Percentiles rank a stretch among this genome's conserved stretches.
Conservation (phyloP, 2,329 filamentous ascomycete genomes). For the Sordariomycetes sp. region DNA sequence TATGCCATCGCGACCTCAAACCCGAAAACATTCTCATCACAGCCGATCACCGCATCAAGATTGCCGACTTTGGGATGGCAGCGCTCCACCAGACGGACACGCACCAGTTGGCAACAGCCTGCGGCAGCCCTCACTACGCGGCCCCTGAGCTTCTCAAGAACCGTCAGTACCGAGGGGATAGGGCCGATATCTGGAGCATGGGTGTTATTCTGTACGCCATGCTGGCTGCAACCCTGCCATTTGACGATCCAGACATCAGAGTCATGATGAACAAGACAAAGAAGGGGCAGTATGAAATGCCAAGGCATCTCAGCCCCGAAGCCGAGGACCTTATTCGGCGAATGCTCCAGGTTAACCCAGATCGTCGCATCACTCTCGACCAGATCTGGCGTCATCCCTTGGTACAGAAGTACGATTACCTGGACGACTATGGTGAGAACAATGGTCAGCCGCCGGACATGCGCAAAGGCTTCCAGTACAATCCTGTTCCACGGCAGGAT, state of each 20-base stretch:
- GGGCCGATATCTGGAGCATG: conserved; percentile 90
- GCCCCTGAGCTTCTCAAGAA: conserved; percentile 83
- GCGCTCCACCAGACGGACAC: conserved; percentile 74
- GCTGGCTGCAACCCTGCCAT: conserved; percentile 75
- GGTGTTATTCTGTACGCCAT: conserved; percentile 86
- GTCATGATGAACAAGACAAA: conserved; percentile 54
- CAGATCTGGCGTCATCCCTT: conserved; percentile 83
- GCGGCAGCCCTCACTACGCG: conserved; percentile 93
- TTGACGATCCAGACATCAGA: conserved; percentile 58
- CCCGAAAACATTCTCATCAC: conserved; percentile 94
- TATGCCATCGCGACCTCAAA: conserved; percentile 93
- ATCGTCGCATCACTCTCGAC: conserved; percentile 67
- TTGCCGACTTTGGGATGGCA: conserved; percentile 98
- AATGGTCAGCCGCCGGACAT: conserved; percentile 45
- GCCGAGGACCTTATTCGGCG: conserved; percentile 68
- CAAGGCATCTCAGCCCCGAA: conserved; percentile 53
- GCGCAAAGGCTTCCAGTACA: conserved; percentile 52
- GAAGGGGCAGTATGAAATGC: conserved; percentile 52
- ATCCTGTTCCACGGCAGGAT: conserved; percentile 50
- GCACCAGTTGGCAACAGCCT: conserved; percentile 77
- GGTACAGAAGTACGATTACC: conserved; percentile 72
- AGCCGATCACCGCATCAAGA: conserved; percentile 67
- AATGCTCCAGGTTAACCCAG: conserved; percentile 73
- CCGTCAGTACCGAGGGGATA: conserved; percentile 70
- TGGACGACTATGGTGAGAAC: conserved; percentile 55